Base-by-base conservation (phyloP, 768 basidiomycete species). In the Pleurotus eryngii region DNA sequence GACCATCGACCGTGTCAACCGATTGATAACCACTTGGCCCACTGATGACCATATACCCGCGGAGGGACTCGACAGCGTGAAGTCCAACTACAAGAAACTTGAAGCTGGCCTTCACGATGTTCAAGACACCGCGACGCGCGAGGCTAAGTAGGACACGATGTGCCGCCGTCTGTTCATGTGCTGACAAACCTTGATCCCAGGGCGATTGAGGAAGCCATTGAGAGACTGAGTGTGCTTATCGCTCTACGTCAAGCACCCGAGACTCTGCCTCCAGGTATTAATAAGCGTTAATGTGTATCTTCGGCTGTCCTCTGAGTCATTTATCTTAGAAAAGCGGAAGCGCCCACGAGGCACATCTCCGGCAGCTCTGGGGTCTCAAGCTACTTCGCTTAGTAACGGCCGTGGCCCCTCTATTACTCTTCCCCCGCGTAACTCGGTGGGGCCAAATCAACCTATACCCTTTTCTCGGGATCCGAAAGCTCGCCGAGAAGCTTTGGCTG, bases 191-290 rank as follows among this genome's bases (percentile, higher is more conserved):
- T 56, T 48, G 27, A 15, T 43, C n/a, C 24, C 64, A 94, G 91
- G 58, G 82, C 85, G 3, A 84, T 92, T 43, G 84, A 89, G 35
- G 79, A 84, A 51, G 84, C 85, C 8, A 76, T 92, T 17, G 92
- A 92, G 65, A 81, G 77, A 27, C 73, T 94, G 9, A 74, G 74
- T 49, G 76, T 92, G 48, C 74, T 94, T 51, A 85, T 91, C 54
- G 91, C 83, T 7, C 73, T 94, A 47, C 74, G 92, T 59, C 84
- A 81, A 68, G 89, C 90, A 0, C 78, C 89, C 11, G 89, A 90
- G 69, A 64, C 74, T 30, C 64, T 68, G 6, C 72, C 79, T 39
- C 81, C 80, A 76, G 88, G 87, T 88, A 71, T 22, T 6, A 11
- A n/a, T 48, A 30, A 35, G 17, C 22, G 11, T 35, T 11, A 35